phyloP scores from a whole-genome alignment of 495 filamentous ascomycete species.

The Daldinia childiae region DNA sequence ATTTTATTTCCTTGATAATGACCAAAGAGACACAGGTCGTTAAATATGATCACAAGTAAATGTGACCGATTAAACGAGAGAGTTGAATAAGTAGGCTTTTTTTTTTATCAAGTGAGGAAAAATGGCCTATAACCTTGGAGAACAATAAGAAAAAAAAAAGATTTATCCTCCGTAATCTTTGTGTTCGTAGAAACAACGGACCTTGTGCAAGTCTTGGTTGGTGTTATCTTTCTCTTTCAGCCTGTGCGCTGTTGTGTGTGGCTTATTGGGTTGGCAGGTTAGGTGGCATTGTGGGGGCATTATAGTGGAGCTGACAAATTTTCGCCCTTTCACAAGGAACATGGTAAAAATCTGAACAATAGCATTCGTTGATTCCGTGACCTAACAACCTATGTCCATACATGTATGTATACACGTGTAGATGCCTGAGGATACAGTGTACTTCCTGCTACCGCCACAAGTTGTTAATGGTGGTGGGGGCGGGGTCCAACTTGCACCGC shows the following conservation, averaged over 20 bases:
- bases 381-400: no score
- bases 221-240: background rate
- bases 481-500: conserved; percentile 10
- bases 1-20: conserved; percentile 4
- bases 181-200: conserved; percentile 22
- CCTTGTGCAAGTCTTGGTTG: conserved; percentile 1
- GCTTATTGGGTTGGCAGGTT: background rate
- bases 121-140: background rate
- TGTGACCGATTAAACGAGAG: conserved; percentile 23
- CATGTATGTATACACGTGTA: background rate
- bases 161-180: conserved; percentile 25
- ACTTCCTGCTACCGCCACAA: background rate
- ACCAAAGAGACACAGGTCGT: conserved; percentile 6
- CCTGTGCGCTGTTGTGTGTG: background rate
- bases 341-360: conserved; percentile 15
- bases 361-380: background rate
- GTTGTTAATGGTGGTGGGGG: conserved; percentile 29
- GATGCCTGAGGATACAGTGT: background rate
- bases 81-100: conserved; percentile 13
- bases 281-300: conserved; percentile 2
- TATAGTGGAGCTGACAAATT: conserved; percentile 25
- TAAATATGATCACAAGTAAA: conserved; percentile 34
- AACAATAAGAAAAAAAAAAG: conserved; percentile 7
- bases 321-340: conserved; percentile 31
- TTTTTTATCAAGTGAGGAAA: background rate